Evolutionary conservation across 768 basidiomycete genomes (phyloP).

Genomic region (Cantharellus anzutake): DNA sequence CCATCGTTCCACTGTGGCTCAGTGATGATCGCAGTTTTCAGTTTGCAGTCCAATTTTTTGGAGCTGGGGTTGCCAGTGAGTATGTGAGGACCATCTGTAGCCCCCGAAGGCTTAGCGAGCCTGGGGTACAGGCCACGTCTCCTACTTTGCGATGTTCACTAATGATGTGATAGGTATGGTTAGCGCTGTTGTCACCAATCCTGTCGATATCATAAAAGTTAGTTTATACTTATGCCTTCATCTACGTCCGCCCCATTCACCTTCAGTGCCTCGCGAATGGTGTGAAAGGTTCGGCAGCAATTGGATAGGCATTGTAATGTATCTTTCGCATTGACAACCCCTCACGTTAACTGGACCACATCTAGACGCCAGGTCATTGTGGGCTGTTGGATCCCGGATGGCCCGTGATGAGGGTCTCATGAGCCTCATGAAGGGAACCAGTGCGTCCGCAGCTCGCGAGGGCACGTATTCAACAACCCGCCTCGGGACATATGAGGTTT

Average conservation of each 20-base stretch:
- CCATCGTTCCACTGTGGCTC: background rate
- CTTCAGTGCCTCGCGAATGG: background rate
- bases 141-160: background rate
- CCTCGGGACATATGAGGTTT: conserved; percentile 21
- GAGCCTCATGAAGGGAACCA: conserved; percentile 18
- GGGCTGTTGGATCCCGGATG: conserved; percentile 19
- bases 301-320: background rate
- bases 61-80: conserved; percentile 17
- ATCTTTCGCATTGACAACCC: background rate
- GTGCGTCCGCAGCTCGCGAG: conserved; percentile 21
- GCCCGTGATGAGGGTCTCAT: conserved; percentile 17
- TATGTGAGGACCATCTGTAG: background rate
- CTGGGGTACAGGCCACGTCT: background rate
- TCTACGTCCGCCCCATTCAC: conserved; percentile 12
- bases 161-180: conserved; percentile 15
- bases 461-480: conserved; percentile 20
- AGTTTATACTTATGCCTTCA: background rate
- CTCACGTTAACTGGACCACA: no score
- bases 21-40: conserved; percentile 3
- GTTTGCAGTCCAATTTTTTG: conserved; percentile 16
- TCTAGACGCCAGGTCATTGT: conserved; percentile 15
- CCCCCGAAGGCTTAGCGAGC: background rate
- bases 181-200: conserved; percentile 19
- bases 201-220: conserved; percentile 20
- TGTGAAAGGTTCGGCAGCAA: background rate